Evolutionary conservation across 1,284 basidiomycete genomes (phyloP), one percentile per base, ranked within the genome.

Genomic region (Wolfiporia cocos): DNA sequence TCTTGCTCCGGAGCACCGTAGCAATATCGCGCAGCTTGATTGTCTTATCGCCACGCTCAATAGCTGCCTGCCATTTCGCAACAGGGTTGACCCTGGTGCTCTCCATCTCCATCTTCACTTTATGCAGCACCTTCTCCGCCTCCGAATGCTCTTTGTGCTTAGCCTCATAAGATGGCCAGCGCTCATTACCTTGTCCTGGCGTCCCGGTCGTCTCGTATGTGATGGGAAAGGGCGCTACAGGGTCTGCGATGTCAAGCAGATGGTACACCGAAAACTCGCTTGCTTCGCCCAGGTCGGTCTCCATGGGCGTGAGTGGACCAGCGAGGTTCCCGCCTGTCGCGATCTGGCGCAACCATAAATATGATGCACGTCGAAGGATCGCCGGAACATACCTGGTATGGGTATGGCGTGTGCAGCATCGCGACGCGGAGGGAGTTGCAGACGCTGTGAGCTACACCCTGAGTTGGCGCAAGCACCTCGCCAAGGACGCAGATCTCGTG

Each of bases 391-490:
- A 36, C 40, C 24, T 42, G 40, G 15, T 35, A 30, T 4, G 40
- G 33, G 17, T 42, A 42, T 18, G 40, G 40, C 10, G 33, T 15
- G 26, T 42, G 40, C 34, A 42, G 26, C 4, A 36, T 5, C 12
- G 40, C 40, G 7, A 42, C 34, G 11, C 40, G 40, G 5, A 42
- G 23, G 11, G 40, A n/a, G 20, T 42, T 42, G 40, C 40, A 42
- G 3, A 42, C 40, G n/a, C 40, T 36, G 18, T 42, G 40, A 18
- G 40, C 40, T 15, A 42, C 23, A 11, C 21, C 33, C 34, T 42
- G 40, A 4, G 40, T 42, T 10, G 40, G 40, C 17, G 40, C 40
- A 19, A 42, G 40, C n/a, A 42, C 40, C 40, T 42, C 40, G n/a
- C 33, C 32, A 9, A 42, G 22, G 18, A 42, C 15, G 26, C 40